Conservation (phyloP, 306 rosid genomes). For the Elaeagnus macrophylla region DNA sequence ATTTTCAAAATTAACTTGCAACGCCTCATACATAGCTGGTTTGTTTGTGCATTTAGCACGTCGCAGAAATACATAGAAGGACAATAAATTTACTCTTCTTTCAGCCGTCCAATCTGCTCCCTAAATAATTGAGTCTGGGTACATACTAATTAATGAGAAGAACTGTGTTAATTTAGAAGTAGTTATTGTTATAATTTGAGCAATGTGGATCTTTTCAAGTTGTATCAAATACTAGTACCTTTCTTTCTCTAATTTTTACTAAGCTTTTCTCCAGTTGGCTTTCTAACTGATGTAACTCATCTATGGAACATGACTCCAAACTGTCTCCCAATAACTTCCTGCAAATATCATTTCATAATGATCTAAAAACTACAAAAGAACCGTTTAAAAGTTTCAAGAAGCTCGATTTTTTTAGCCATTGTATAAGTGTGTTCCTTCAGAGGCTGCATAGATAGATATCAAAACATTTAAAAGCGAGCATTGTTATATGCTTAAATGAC, state of each 20-base stretch:
- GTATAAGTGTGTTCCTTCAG: conserved; percentile 28
- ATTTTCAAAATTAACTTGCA: too few species aligned
- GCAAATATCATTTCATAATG: background rate
- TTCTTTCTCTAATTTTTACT: conserved; percentile 61
- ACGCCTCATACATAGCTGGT: too few species aligned
- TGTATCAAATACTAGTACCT: conserved; percentile 31
- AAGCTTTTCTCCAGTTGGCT: conserved; percentile 67
- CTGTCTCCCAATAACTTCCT: conserved; percentile 77
- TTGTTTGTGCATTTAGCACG: too few species aligned
- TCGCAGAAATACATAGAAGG: background rate
- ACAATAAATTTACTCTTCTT: conserved; percentile 36
- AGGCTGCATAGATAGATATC: conserved; percentile 26
- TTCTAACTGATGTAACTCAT: conserved; percentile 56
- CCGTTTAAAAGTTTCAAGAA: conserved; percentile 57
- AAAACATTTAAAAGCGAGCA: background rate
- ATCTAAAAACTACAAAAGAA: conserved; percentile 2
- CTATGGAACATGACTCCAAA: conserved; percentile 49
- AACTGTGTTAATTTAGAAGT: background rate
- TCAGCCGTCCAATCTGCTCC: conserved; percentile 58
- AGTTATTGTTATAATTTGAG: too few species aligned
- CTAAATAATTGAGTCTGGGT: conserved; percentile 44
- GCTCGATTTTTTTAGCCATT: conserved; percentile 50
- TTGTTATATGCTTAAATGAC: too few species aligned
- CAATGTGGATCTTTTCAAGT: background rate
- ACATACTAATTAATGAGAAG: background rate